Conservation (phyloP, 306 rosid genomes). For the Rosa persica region DNA sequence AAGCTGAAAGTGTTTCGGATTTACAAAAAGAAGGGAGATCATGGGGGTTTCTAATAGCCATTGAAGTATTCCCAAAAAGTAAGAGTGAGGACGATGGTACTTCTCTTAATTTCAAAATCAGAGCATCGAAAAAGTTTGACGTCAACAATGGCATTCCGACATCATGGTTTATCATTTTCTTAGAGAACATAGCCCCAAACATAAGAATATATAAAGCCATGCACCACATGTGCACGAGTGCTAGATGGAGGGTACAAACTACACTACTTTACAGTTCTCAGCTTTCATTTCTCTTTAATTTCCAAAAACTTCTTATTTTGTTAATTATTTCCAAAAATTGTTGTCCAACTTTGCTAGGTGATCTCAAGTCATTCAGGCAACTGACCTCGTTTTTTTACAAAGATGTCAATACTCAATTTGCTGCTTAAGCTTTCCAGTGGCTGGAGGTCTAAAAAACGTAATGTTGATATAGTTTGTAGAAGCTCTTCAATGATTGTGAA, state of each 20-base stretch:
- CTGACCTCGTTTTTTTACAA: slow-evolving; percentile 28
- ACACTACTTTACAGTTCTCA: neutral
- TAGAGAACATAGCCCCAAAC: slow-evolving; percentile 46
- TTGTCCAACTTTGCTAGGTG: slow-evolving; percentile 33
- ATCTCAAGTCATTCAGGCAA: slow-evolving; percentile 57
- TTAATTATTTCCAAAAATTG: neutral
- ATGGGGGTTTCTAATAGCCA: slow-evolving; percentile 43
- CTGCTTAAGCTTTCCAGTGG: slow-evolving; percentile 61
- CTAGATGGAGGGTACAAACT: slow-evolving; percentile 68
- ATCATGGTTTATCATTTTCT: slow-evolving; percentile 38
- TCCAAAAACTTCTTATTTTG: neutral
- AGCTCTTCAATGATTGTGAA: slow-evolving; percentile 47
- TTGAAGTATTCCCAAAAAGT: slow-evolving; percentile 20
- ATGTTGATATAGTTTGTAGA: slow-evolving; percentile 34
- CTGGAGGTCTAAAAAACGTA: slow-evolving; percentile 59
- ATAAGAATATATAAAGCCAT: slow-evolving; percentile 59
- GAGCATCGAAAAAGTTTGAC: slow-evolving; percentile 40
- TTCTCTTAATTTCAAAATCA: slow-evolving; percentile 33
- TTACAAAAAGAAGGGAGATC: slow-evolving; percentile 40
- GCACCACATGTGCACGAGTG: slow-evolving; percentile 45
- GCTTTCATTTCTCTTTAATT: neutral
- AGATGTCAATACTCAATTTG: slow-evolving; percentile 44
- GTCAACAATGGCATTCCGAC: slow-evolving; percentile 16
- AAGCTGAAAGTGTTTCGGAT: slow-evolving; percentile 40
- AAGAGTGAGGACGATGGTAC: slow-evolving; percentile 15